Conservation (phyloP, 345 rosid genomes). For the Salix koriyanagi region DNA sequence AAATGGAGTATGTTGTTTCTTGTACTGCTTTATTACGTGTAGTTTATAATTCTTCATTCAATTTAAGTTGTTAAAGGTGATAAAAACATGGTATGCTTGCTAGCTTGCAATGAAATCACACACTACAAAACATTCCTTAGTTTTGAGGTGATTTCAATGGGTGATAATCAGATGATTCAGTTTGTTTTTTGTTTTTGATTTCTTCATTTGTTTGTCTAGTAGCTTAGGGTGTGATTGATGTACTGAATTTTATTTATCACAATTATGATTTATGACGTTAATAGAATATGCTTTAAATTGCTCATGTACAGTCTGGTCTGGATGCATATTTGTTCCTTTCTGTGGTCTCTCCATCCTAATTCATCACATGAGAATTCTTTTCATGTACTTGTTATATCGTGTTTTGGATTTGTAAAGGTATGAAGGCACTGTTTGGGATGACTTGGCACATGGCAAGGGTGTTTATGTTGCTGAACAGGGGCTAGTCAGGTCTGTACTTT, state of each 20-base stretch:
- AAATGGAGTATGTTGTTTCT: not conserved
- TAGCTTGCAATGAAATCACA: not conserved
- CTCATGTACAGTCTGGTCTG: not conserved
- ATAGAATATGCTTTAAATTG: not conserved
- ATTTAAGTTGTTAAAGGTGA: not conserved
- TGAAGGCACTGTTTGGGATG: slow-evolving; percentile 97
- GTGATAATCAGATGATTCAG: not conserved
- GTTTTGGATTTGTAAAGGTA: slow-evolving; percentile 43
- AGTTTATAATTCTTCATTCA: not conserved
- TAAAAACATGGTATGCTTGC: not conserved
- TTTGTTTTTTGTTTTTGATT: not conserved
- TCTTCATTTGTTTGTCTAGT: not conserved
- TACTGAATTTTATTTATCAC: not conserved
- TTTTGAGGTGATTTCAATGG: not conserved
- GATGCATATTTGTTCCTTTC: not conserved
- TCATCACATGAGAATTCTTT: not conserved
- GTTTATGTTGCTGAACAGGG: slow-evolving; percentile 79
- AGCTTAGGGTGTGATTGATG: not conserved
- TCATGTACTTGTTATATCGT: slow-evolving; percentile 6
- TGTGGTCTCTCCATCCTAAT: not conserved
- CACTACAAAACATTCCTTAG: not conserved
- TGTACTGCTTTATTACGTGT: not conserved
- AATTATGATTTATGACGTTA: not conserved
- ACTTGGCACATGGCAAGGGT: slow-evolving; percentile 93
- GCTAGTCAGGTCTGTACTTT: slow-evolving; percentile 58